phyloP scores from a whole-genome alignment of 164 flowering plant genomes.

The Cinnamomum micranthum region DNA sequence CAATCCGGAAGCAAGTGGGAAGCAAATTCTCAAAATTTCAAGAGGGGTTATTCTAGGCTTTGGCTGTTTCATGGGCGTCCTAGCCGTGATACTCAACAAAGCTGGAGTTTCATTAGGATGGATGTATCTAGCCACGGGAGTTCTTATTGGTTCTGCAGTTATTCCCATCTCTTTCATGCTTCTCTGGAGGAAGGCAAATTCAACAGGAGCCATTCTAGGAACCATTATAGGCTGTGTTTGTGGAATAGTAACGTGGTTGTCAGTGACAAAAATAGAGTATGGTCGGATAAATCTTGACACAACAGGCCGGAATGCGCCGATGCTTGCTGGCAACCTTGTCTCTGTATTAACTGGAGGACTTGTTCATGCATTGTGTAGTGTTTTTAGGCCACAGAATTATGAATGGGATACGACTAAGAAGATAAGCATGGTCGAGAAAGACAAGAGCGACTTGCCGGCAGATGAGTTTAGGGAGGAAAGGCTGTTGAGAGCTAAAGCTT shows the following conservation, averaged over 20 bases:
- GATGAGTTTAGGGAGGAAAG: conserved; percentile 75
- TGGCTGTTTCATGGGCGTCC: conserved; percentile 91
- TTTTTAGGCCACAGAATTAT: conserved; percentile 73
- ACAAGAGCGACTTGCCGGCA: conserved; percentile 44
- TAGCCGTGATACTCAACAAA: conserved; percentile 83
- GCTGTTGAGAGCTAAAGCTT: conserved; percentile 55
- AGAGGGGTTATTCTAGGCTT: conserved; percentile 62
- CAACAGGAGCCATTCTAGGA: conserved; percentile 76
- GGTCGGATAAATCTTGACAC: conserved; percentile 82
- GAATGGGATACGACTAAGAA: conserved; percentile 82
- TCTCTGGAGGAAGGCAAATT: conserved; percentile 85
- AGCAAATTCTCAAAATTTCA: conserved; percentile 76
- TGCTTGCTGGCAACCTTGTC: conserved; percentile 93
- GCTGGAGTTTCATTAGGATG: conserved; percentile 92
- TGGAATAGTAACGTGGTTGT: conserved; percentile 73
- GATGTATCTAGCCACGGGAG: conserved; percentile 99
- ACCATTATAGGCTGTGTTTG: conserved; percentile 55
- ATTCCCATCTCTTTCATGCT: conserved; percentile 93
- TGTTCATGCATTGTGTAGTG: conserved; percentile 67
- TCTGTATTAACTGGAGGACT: conserved; percentile 78
- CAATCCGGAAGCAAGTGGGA: conserved; percentile 79
- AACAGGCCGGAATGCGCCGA: conserved; percentile 91
- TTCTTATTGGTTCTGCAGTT: conserved; percentile 84
- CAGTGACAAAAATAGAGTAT: conserved; percentile 60
- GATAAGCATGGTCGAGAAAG: conserved; percentile 81